These are phyloP conservation scores for Lotus japonicus DNA, from an alignment of 306 rosid genomes.

Conservation along the genomic window DNA sequence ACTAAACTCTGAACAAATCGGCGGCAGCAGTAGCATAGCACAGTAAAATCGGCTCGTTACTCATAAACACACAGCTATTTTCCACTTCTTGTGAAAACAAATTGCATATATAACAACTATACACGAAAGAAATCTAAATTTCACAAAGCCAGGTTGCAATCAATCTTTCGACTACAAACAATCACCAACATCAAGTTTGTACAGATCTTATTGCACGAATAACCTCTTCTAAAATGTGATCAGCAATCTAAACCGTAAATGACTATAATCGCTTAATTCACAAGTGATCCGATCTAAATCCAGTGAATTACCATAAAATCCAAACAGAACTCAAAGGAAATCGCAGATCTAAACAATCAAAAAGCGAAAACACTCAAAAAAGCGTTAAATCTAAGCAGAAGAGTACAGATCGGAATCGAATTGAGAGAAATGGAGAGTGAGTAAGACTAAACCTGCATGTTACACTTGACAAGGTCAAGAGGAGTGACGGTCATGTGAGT, in stretches of 20 bases:
- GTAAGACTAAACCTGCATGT: conserved; percentile 63
- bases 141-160: not conserved
- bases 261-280: no score
- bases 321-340: not conserved
- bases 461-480: conserved; percentile 95
- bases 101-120: no score
- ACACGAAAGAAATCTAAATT: no score
- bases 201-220: conserved; percentile 14
- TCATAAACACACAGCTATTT: no score
- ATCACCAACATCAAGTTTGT: not conserved
- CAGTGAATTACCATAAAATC: not conserved
- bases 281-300: not conserved
- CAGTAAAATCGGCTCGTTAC: no score
- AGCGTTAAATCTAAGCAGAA: not conserved
- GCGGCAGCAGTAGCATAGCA: no score
- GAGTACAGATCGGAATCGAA: conserved; percentile 18
- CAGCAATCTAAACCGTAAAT: no score
- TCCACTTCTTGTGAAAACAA: no score
- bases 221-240: no score
- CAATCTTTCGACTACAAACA: not conserved
- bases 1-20: no score
- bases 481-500: conserved; percentile 96
- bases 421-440: not conserved
- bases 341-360: conserved; percentile 34
- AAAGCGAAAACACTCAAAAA: not conserved